Conservation (phyloP, 169 alveolate species). For the Perkinsus marinus region DNA sequence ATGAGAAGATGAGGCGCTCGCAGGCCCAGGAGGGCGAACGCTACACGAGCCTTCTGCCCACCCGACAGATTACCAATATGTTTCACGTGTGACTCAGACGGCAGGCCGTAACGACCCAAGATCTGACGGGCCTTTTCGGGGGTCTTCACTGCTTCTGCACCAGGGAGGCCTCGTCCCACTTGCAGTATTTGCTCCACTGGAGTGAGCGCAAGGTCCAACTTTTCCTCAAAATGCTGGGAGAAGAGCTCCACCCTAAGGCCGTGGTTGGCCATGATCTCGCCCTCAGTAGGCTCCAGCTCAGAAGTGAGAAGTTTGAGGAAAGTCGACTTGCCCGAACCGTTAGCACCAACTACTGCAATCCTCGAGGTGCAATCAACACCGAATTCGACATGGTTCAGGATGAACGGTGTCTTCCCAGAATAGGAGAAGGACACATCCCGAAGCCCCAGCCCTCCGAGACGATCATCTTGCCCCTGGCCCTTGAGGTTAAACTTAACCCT, state of each 20-base stretch:
- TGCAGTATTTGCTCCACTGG: slow-evolving; percentile 75
- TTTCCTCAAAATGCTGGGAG: slow-evolving; percentile 86
- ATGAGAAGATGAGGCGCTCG: slow-evolving; percentile 78
- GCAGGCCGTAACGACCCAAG: slow-evolving; percentile 22
- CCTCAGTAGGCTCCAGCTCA: slow-evolving; percentile 66
- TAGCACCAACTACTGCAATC: slow-evolving; percentile 88
- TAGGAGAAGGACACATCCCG: slow-evolving; percentile 20
- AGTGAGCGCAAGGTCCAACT: slow-evolving; percentile 69
- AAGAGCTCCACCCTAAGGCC: slow-evolving; percentile 78
- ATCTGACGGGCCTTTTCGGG: slow-evolving; percentile 9
- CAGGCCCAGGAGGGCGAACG: slow-evolving; percentile 82
- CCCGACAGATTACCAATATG: slow-evolving; percentile 56
- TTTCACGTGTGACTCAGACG: not conserved
- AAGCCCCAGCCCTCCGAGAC: slow-evolving; percentile 18
- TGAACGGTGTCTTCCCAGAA: slow-evolving; percentile 27
- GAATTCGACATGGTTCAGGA: slow-evolving; percentile 34
- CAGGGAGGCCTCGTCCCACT: not conserved
- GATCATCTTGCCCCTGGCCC: slow-evolving; percentile 20
- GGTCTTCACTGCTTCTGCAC: not conserved
- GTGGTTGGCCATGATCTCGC: slow-evolving; percentile 72
- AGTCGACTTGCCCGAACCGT: slow-evolving; percentile 94
- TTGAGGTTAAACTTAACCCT: slow-evolving; percentile 18
- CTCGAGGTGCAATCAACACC: slow-evolving; percentile 57
- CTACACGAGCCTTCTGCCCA: slow-evolving; percentile 85
- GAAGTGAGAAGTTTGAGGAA: slow-evolving; percentile 75